Base-by-base conservation (phyloP, 2,329 filamentous ascomycete genomes). In the Ophiocordyceps australis region DNA sequence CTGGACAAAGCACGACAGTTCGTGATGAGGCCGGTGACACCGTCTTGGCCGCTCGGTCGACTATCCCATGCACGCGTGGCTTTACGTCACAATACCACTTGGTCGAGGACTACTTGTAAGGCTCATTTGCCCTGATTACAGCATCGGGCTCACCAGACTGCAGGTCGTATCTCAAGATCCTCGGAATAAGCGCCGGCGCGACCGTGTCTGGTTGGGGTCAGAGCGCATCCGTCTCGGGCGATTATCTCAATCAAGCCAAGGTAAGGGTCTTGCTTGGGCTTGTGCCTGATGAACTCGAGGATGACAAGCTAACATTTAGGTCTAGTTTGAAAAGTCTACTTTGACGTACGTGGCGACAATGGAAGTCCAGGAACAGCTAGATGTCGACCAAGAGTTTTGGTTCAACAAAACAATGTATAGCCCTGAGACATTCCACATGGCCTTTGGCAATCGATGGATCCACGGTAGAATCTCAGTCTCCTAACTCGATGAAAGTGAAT, bases 361-460 rank as follows among this genome's bases (percentile, higher is more conserved):
- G n/a, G 13, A 15, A 2, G 11, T 20, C 10, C 4, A 8, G 24
- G 6, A 14, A 14, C 24, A 20, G 24, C 5, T 8, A 3, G 7
- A 19, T 3, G 8, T 14, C 4, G n/a, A 20, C 3, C 6, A 14
- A 2, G 13, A 10, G 9, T 25, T 25, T 13, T 9, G 17, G n/a
- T 28, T 28, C n/a, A 25, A 25, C 17, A 25, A 3, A 7, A 5
- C 15, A 4, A 22, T 6, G 3, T 28, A 28, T n/a, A 17, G 25
- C 5, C 10, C 5, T 5, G 12, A 5, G 10, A 21, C 12, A 3
- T 28, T 28, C 18, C 10, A 7, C 9, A 7, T 7, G 4, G 27
- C 24, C 27, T 28, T 22, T 25, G 27, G 27, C 23, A 19, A 28
- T 12, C 21, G 22, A 16, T 28, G 22, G 22, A 25, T 28, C 9